These are phyloP conservation scores for Cercospora citrullina DNA, from an alignment of 2,329 filamentous ascomycete genomes.

Conservation along the genomic window DNA sequence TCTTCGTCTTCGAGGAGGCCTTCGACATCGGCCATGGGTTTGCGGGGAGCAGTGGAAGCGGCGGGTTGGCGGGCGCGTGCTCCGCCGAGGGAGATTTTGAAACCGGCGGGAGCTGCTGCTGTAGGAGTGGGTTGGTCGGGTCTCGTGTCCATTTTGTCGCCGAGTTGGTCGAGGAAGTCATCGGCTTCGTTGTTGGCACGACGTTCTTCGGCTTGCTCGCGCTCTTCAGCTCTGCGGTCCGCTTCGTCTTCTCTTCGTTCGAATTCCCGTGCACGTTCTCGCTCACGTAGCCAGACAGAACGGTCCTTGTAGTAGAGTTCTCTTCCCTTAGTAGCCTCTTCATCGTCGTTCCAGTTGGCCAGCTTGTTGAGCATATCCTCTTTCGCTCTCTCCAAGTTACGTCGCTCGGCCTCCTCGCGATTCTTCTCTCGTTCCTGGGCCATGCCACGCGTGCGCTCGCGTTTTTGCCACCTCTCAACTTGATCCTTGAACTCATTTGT, in stretches of 20 bases:
- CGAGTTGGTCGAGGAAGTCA: conserved; percentile 83
- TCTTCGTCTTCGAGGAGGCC: conserved; percentile 94
- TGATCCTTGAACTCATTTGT: conserved; percentile 82
- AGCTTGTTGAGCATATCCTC: conserved; percentile 71
- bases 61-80: conserved; percentile 65
- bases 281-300: conserved; percentile 79
- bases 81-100: conserved; percentile 87
- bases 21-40: conserved; percentile 83
- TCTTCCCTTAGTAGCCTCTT: conserved; percentile 78
- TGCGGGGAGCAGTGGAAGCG: conserved; percentile 19
- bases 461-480: conserved; percentile 86
- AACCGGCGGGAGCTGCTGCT: conserved; percentile 62
- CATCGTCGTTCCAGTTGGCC: conserved; percentile 83
- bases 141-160: conserved; percentile 74
- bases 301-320: conserved; percentile 87
- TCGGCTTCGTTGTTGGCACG: conserved; percentile 82
- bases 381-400: conserved; percentile 62
- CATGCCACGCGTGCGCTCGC: conserved; percentile 78
- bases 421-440: conserved; percentile 83
- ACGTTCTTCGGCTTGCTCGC: conserved; percentile 63
- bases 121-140: conserved; percentile 29
- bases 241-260: conserved; percentile 78
- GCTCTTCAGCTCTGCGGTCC: conserved; percentile 75
- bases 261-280: conserved; percentile 68
- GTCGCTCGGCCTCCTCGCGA: conserved; percentile 73